Percentiles rank a stretch among this genome's conserved stretches.
phyloP scores from a whole-genome alignment of 1,139 yeast species.

The Yamadazyma buinensis region DNA sequence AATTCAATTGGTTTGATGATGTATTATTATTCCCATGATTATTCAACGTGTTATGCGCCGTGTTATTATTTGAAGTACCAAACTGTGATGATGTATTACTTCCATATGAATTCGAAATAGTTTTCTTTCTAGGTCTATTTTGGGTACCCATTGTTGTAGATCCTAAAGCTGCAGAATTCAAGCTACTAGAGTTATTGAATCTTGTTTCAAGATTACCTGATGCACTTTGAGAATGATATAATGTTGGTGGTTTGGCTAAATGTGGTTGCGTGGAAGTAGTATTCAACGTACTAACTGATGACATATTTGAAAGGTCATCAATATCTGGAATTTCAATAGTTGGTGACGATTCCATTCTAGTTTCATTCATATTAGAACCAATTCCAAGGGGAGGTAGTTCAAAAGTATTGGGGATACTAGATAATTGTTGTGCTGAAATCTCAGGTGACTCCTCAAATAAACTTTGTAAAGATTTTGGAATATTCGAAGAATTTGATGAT shows the following conservation, averaged over 20 bases:
- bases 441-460: slow-evolving; percentile 52
- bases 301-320: slow-evolving; percentile 30
- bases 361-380: slow-evolving; percentile 8
- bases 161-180: slow-evolving; percentile 16
- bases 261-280: slow-evolving; percentile 19
- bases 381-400: slow-evolving; percentile 17
- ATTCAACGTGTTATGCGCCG: not conserved
- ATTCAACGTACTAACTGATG: slow-evolving; percentile 11
- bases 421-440: slow-evolving; percentile 8
- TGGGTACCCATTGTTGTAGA: slow-evolving; percentile 3
- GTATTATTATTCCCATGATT: slow-evolving; percentile 4
- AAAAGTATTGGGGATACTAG: slow-evolving; percentile 7
- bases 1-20: not conserved
- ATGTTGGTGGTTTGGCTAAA: slow-evolving; percentile 43
- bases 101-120: slow-evolving; percentile 35
- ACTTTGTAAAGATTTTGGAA: slow-evolving; percentile 70
- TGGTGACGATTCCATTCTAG: slow-evolving; percentile 32
- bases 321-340: slow-evolving; percentile 47
- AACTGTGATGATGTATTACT: slow-evolving; percentile 11
- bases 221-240: slow-evolving; percentile 49
- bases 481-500: slow-evolving; percentile 28
- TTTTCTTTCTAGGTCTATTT: slow-evolving; percentile 32
- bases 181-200: slow-evolving; percentile 14
- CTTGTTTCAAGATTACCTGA: slow-evolving; percentile 41
- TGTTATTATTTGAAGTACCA: not conserved